Percentiles rank a stretch among this genome's conserved stretches.
phyloP scores from a whole-genome alignment of 2,329 filamentous ascomycete species.

The Neobulgaria alba region DNA sequence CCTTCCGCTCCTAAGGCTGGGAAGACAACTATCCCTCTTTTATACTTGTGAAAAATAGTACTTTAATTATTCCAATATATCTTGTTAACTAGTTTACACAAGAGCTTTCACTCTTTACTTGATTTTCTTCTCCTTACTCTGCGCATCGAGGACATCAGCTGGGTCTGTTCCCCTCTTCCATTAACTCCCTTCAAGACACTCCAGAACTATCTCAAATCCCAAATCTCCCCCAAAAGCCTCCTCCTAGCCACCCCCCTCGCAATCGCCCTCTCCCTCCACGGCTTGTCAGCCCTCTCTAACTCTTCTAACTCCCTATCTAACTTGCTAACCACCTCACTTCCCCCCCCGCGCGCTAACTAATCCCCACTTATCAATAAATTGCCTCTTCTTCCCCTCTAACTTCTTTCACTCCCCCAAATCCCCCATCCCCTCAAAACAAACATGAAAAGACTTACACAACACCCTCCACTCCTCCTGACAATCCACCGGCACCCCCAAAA shows the following conservation, averaged over 20 bases:
- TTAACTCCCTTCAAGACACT: no score
- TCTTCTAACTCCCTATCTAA: background rate
- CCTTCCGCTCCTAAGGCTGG: no score
- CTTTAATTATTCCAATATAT: no score
- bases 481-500: slow-evolving; percentile 16
- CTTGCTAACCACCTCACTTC: background rate
- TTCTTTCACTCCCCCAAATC: slow-evolving; percentile 19
- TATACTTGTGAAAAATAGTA: no score
- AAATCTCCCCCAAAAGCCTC: background rate
- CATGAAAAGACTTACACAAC: slow-evolving; percentile 21
- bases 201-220: no score
- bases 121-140: no score
- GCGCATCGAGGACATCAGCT: no score
- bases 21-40: no score
- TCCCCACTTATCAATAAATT: background rate
- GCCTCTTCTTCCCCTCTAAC: slow-evolving; percentile 7
- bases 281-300: background rate
- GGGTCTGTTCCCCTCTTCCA: no score
- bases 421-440: slow-evolving; percentile 20
- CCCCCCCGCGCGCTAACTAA: background rate
- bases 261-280: slow-evolving; percentile 6
- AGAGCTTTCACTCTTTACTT: no score
- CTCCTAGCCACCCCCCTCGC: slow-evolving; percentile 1
- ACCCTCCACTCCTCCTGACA: slow-evolving; percentile 21
- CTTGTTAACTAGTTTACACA: no score